phyloP scores from a whole-genome alignment of 345 rosid species.

The Citrus australasica region DNA sequence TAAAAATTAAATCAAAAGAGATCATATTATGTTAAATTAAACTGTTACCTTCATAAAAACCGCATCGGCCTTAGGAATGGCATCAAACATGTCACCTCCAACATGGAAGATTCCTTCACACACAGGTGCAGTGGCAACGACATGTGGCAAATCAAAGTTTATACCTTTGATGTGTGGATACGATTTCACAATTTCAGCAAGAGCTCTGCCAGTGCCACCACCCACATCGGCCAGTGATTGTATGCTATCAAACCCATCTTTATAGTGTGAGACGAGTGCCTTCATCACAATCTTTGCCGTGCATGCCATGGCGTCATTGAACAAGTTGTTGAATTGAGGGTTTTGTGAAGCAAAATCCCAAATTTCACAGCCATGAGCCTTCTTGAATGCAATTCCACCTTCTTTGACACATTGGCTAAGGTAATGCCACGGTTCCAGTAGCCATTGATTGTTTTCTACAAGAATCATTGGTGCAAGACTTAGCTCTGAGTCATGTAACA shows the following conservation, averaged over 20 bases:
- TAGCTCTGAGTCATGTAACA: slow-evolving; percentile 20
- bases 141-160: slow-evolving; percentile 45
- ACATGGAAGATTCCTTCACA: slow-evolving; percentile 24
- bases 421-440: slow-evolving; percentile 20
- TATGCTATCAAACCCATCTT: slow-evolving; percentile 10
- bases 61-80: slow-evolving; percentile 11
- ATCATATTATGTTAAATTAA: too few species aligned
- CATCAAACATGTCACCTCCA: slow-evolving; percentile 36
- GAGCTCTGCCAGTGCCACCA: slow-evolving; percentile 18
- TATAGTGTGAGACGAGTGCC: neutral
- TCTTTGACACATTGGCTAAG: slow-evolving; percentile 12
- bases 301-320: slow-evolving; percentile 5
- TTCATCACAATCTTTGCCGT: slow-evolving; percentile 1
- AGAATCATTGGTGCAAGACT: slow-evolving; percentile 29
- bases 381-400: slow-evolving; percentile 10
- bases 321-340: neutral
- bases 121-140: slow-evolving; percentile 27
- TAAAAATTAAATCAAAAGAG: too few species aligned
- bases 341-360: slow-evolving; percentile 7
- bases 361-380: slow-evolving; percentile 7
- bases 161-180: slow-evolving; percentile 22
- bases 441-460: too few species aligned
- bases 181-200: slow-evolving; percentile 15
- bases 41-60: neutral
- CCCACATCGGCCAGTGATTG: slow-evolving; percentile 19